A percentile compares a stretch with the other conserved stretches of the same genome.
phyloP scores from a whole-genome alignment of 306 rosid species.

The Begonia masoniana region DNA sequence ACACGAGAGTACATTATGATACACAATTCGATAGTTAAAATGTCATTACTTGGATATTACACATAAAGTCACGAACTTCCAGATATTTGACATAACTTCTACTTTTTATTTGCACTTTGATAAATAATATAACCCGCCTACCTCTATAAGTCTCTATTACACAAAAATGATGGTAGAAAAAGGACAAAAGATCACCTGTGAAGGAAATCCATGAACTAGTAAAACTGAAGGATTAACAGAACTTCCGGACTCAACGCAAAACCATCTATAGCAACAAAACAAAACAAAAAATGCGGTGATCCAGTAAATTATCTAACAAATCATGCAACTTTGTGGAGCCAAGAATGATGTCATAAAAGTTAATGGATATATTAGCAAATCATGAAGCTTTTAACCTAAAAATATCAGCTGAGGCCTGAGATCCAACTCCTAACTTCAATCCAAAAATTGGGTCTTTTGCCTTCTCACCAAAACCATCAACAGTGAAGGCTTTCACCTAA shows the following conservation, averaged over 20 bases:
- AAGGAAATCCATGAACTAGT: slow-evolving; percentile 85
- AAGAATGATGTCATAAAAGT: not conserved
- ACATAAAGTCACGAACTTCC: not conserved
- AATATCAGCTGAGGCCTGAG: slow-evolving; percentile 49
- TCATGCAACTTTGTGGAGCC: not conserved
- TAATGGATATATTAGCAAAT: not conserved
- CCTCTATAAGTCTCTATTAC: not conserved
- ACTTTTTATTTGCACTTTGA: no score
- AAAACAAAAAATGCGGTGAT: slow-evolving; percentile 10
- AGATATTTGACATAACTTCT: no score
- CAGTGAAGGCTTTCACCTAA: slow-evolving; percentile 60
- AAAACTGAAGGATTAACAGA: slow-evolving; percentile 63
- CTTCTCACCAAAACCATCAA: slow-evolving; percentile 48
- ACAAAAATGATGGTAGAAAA: not conserved
- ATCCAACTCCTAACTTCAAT: slow-evolving; percentile 56
- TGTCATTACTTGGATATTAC: not conserved
- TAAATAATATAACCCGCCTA: no score
- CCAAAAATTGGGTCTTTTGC: slow-evolving; percentile 90
- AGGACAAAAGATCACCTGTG: slow-evolving; percentile 44
- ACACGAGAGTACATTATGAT: no score
- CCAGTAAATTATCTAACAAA: slow-evolving; percentile 26
- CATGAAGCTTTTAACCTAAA: slow-evolving; percentile 35
- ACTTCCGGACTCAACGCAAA: slow-evolving; percentile 74
- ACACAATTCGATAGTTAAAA: no score
- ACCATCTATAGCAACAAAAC: slow-evolving; percentile 77